Percentiles rank a stretch among this genome's conserved stretches.
These are phyloP conservation scores for Monilinia laxa DNA, from an alignment of 2,329 filamentous ascomycete genomes.

Conservation along the genomic window DNA sequence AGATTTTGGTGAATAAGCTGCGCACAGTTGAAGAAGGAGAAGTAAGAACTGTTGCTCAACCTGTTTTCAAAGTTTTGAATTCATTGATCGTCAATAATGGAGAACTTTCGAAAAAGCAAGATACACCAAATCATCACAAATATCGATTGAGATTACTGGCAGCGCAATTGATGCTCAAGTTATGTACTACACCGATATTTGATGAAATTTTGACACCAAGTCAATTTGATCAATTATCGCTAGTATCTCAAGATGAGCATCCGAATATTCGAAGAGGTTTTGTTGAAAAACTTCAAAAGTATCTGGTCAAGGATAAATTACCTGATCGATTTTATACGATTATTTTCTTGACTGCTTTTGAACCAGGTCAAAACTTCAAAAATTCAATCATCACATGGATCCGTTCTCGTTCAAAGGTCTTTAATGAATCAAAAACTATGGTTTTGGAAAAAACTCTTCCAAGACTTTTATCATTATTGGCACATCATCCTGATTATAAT, in stretches of 20 bases:
- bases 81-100: slow-evolving; percentile 73
- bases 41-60: slow-evolving; percentile 59
- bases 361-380: slow-evolving; percentile 73
- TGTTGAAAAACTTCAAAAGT: slow-evolving; percentile 84
- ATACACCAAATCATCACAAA: slow-evolving; percentile 76
- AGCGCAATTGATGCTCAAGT: slow-evolving; percentile 77
- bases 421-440: slow-evolving; percentile 57
- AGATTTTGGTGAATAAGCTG: slow-evolving; percentile 81
- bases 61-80: slow-evolving; percentile 77
- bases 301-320: slow-evolving; percentile 71
- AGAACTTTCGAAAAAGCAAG: slow-evolving; percentile 71
- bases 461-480: slow-evolving; percentile 80
- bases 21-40: slow-evolving; percentile 55
- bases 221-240: slow-evolving; percentile 79
- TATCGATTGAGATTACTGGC: slow-evolving; percentile 79
- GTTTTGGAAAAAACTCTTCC: slow-evolving; percentile 80
- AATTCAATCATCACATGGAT: slow-evolving; percentile 84
- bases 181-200: slow-evolving; percentile 73
- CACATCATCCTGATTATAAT: slow-evolving; percentile 90
- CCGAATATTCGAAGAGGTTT: slow-evolving; percentile 75
- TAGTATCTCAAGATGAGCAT: slow-evolving; percentile 76
- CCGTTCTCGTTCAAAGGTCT: slow-evolving; percentile 71
- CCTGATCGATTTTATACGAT: slow-evolving; percentile 81
- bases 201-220: slow-evolving; percentile 71
- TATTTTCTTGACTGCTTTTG: slow-evolving; percentile 87